Evolutionary conservation across 306 rosid species (phyloP), one percentile per base, ranked within the genome.

Genomic region (Argentina anserina): DNA sequence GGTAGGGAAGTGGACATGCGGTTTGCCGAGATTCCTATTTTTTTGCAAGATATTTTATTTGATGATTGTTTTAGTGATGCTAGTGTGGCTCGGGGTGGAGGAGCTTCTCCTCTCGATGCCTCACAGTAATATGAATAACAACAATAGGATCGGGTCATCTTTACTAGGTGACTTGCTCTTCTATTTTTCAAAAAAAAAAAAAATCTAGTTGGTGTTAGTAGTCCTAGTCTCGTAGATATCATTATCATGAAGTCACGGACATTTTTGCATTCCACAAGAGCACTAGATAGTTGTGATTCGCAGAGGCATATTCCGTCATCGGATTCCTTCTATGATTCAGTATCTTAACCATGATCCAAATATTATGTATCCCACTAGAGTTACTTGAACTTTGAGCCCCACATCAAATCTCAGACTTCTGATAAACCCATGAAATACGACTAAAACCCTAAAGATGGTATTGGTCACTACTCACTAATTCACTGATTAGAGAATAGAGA

Each of bases 301-400:
- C 67, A 15, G 10, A 2, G 39, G 81, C 28, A 78, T 65, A 65
- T 78, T 65, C 69, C 62, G 21, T 31, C 8, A 0, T 52, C 14
- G 15, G 69, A 65, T 65, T 1, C 36, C 8, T 13, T 9, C 29
- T 11, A 43, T 1, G 61, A 65, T 55, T 58, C 23, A 34, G 77
- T 18, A 72, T 65, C 63, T 11, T 15, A 18, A 11, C 1, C 26
- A 53, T 43, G 28, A 34, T 43, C 61, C 81, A 55, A 29, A 56
- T 41, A 26, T 45, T 53, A 52, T 46, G 3, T 39, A 56, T 10
- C 53, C 76, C 14, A 59, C 36, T 69, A 40, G 21, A 21, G 33
- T 14, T 23, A 59, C 36, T 69, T 49, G 21, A 21, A 33, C 23
- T 23, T 66, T 6, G 0, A 13, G 2, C n/a, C 58, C 58, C 4